Evolutionary conservation across 495 filamentous ascomycete species (phyloP).

Genomic region (Aspergillus avenaceus): DNA sequence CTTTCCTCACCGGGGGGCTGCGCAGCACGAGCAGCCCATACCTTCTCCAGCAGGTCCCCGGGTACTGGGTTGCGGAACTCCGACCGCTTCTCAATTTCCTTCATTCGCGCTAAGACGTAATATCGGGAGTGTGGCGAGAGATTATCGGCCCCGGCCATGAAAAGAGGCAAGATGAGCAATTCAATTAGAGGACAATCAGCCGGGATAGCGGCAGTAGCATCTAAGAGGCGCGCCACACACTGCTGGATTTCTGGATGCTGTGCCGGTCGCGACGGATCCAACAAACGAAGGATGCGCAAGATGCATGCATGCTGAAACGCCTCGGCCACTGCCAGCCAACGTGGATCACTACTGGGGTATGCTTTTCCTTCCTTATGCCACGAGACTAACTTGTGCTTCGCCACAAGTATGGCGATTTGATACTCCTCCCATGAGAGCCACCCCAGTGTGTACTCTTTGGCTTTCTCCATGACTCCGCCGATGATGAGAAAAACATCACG

Average conservation of each 20-base stretch:
- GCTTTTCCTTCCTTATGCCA: slow-evolving; percentile 22
- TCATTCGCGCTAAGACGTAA: slow-evolving; percentile 27
- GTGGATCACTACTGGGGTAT: slow-evolving; percentile 26
- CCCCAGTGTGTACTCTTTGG: slow-evolving; percentile 27
- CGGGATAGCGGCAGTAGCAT: slow-evolving; percentile 30
- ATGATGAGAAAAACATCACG: slow-evolving; percentile 32
- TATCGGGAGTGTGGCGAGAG: slow-evolving; percentile 30
- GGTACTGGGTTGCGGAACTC: slow-evolving; percentile 29
- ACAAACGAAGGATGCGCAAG: slow-evolving; percentile 27
- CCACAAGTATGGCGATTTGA: slow-evolving; percentile 11
- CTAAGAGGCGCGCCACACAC: slow-evolving; percentile 27
- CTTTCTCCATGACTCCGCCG: slow-evolving; percentile 26
- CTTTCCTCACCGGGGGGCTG: slow-evolving; percentile 19
- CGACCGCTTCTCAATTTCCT: slow-evolving; percentile 26
- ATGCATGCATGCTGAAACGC: slow-evolving; percentile 34
- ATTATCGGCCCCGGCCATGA: slow-evolving; percentile 34
- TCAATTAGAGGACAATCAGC: slow-evolving; percentile 23
- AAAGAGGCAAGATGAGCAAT: slow-evolving; percentile 31
- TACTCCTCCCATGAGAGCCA: slow-evolving; percentile 17
- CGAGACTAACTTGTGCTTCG: slow-evolving; percentile 22
- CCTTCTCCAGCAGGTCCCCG: slow-evolving; percentile 22
- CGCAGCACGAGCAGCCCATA: slow-evolving; percentile 30
- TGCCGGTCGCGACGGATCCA: slow-evolving; percentile 24
- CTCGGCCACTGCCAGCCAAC: slow-evolving; percentile 29
- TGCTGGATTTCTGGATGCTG: slow-evolving; percentile 22